Evolutionary conservation across 495 filamentous ascomycete species (phyloP).

Genomic region (Hypomontagnella submonticulosa): DNA sequence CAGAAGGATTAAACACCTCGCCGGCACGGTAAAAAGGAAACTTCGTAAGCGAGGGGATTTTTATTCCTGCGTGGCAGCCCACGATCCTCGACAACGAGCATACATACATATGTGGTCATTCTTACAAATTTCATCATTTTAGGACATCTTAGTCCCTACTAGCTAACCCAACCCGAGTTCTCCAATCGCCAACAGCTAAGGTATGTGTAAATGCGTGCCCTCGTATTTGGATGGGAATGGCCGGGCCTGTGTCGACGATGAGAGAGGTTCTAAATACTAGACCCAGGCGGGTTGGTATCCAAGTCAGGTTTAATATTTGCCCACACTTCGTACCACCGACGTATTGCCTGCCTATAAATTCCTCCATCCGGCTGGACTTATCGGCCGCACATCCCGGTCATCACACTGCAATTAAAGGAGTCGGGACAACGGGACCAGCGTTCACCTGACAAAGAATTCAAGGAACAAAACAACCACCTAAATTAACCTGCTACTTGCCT

Average conservation of each 20-base stretch:
- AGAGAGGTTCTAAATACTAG: no score
- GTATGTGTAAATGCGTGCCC: no score
- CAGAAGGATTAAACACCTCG: no score
- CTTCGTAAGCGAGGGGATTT: conserved; percentile 6
- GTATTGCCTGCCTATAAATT: not conserved
- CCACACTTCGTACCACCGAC: not conserved
- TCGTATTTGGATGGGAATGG: no score
- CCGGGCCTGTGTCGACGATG: no score
- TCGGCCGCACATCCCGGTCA: conserved; percentile 19
- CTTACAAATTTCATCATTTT: conserved; percentile 21
- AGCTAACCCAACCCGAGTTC: not conserved
- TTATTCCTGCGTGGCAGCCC: conserved; percentile 34
- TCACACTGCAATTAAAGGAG: conserved; percentile 11
- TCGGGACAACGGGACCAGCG: conserved; percentile 27
- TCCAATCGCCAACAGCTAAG: conserved; percentile 9
- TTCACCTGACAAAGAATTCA: conserved; percentile 23
- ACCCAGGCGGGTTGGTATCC: no score
- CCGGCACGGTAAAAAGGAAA: not conserved
- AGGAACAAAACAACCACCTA: conserved; percentile 1
- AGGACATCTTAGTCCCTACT: not conserved
- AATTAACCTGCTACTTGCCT: conserved; percentile 8
- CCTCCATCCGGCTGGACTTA: conserved; percentile 1
- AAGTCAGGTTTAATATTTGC: not conserved
- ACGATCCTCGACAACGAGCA: conserved; percentile 13
- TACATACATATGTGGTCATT: conserved; percentile 9